A percentile compares a stretch with the other conserved stretches of the same genome.
phyloP scores from a whole-genome alignment of 345 rosid species.

The Limnanthes douglasii region DNA sequence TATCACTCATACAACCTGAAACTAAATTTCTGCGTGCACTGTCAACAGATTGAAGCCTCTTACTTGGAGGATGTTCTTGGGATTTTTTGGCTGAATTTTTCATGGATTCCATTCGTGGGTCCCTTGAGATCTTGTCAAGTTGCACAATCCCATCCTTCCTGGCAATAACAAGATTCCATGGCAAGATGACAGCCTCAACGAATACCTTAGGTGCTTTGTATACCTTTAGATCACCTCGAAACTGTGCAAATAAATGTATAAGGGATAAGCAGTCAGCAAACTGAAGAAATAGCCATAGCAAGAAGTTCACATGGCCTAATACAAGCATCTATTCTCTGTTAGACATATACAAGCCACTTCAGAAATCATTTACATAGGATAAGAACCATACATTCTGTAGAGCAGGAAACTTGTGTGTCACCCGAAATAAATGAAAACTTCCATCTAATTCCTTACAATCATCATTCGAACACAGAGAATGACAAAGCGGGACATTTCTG shows the following conservation, averaged over 20 bases:
- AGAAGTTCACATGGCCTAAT: neutral
- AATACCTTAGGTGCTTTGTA: conserved; percentile 23
- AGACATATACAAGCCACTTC: conserved; percentile 1
- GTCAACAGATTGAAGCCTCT: conserved; percentile 29
- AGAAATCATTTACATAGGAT: conserved; percentile 1
- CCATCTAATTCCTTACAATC: conserved; percentile 27
- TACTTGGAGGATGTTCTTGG: conserved; percentile 22
- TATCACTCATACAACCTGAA: conserved; percentile 9
- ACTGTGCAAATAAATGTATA: conserved; percentile 16
- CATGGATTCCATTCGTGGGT: conserved; percentile 2
- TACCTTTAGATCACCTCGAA: conserved; percentile 24
- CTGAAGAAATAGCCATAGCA: neutral
- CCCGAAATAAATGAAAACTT: conserved; percentile 38
- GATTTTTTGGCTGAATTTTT: conserved; percentile 5
- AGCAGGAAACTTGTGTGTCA: conserved; percentile 54
- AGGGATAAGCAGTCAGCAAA: conserved; percentile 1
- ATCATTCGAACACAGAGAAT: conserved; percentile 16
- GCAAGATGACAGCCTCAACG: conserved; percentile 56
- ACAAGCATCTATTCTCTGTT: too few relatives aligned
- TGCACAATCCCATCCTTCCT: conserved; percentile 21
- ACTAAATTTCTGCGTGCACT: conserved; percentile 7
- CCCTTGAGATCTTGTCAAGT: conserved; percentile 10
- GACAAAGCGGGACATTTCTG: conserved; percentile 22
- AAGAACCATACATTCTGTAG: conserved; percentile 27
- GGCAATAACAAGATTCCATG: conserved; percentile 54